Percentiles rank a stretch among this genome's conserved stretches.
These are phyloP conservation scores for Carex pumila DNA, from an alignment of 176 grass and related monocot genomes.

Conservation along the genomic window DNA sequence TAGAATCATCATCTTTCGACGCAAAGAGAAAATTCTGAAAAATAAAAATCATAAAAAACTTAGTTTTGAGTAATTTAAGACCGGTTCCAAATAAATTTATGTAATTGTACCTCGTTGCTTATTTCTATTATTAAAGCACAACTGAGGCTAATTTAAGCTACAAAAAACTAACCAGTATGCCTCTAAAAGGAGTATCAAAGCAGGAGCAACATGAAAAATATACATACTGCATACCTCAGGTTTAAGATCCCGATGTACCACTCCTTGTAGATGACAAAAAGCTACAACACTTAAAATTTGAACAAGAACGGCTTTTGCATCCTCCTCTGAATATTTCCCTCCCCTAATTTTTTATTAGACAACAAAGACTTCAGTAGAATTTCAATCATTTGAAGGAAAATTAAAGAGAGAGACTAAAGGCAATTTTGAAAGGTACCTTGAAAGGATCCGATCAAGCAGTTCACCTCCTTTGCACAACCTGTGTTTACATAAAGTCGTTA, in stretches of 20 bases:
- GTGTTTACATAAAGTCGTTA: conserved; percentile 5
- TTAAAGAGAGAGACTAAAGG: not conserved
- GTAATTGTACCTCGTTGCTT: not conserved
- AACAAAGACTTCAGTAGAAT: not conserved
- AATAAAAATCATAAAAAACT: conserved; percentile 16
- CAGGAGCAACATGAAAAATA: conserved; percentile 13
- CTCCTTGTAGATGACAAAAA: conserved; percentile 53
- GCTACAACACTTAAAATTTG: conserved; percentile 48
- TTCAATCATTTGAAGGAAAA: not conserved
- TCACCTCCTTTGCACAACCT: conserved; percentile 61
- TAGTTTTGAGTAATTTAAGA: not conserved
- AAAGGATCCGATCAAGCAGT: conserved; percentile 38
- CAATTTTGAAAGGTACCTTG: conserved; percentile 31
- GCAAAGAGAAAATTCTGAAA: conserved; percentile 54
- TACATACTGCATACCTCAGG: conserved; percentile 32
- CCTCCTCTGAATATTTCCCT: conserved; percentile 53
- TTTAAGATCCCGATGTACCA: conserved; percentile 57
- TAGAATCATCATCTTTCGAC: conserved; percentile 40
- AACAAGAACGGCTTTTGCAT: conserved; percentile 42
- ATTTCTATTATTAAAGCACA: not conserved
- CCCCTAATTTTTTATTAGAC: conserved; percentile 21
- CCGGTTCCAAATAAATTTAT: not conserved
- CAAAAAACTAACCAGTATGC: not conserved
- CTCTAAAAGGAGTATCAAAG: not conserved
- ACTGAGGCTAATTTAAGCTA: not conserved